Evolutionary conservation across 352 stramenopile genomes (phyloP).

Genomic region (Globisporangium cederbergense): DNA sequence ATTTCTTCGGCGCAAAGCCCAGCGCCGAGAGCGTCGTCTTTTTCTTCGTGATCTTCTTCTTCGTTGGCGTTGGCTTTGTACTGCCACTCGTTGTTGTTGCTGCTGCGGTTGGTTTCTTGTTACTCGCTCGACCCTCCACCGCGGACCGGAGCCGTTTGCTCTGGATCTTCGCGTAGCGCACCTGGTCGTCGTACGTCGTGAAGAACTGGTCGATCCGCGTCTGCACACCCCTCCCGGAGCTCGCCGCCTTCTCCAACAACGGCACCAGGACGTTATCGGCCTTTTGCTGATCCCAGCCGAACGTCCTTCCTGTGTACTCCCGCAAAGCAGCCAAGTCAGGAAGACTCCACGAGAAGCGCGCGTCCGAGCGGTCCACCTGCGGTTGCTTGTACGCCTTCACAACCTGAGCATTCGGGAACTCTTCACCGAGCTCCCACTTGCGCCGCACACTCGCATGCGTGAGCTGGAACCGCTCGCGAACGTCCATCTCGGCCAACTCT

Average conservation of each 20-base stretch:
- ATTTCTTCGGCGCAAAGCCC: slow-evolving; percentile 9
- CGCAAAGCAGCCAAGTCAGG: slow-evolving; percentile 88
- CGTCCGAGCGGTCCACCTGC: slow-evolving; percentile 78
- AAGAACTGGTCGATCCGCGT: slow-evolving; percentile 95
- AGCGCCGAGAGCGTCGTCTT: slow-evolving; percentile 14
- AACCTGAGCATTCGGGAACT: slow-evolving; percentile 92
- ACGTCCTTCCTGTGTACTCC: slow-evolving; percentile 82
- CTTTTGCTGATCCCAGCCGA: slow-evolving; percentile 93
- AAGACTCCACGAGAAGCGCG: slow-evolving; percentile 91
- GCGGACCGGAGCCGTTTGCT: slow-evolving; percentile 86
- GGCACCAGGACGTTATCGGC: slow-evolving; percentile 89
- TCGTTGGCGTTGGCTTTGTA: slow-evolving; percentile 1
- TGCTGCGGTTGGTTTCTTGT: neutral
- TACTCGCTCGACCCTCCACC: slow-evolving; percentile 40
- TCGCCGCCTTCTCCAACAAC: slow-evolving; percentile 65
- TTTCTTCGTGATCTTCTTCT: slow-evolving; percentile 19
- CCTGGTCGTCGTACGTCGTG: slow-evolving; percentile 94
- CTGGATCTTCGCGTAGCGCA: slow-evolving; percentile 92
- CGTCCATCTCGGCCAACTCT: slow-evolving; percentile 42
- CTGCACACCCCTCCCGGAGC: slow-evolving; percentile 51
- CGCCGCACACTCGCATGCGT: slow-evolving; percentile 89
- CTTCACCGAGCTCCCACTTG: slow-evolving; percentile 90
- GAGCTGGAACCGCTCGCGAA: slow-evolving; percentile 82
- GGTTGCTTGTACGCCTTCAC: slow-evolving; percentile 93
- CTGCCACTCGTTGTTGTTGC: neutral